Evolutionary conservation across 768 basidiomycete genomes (phyloP).

Genomic region (Gelatoporia subvermispora): DNA sequence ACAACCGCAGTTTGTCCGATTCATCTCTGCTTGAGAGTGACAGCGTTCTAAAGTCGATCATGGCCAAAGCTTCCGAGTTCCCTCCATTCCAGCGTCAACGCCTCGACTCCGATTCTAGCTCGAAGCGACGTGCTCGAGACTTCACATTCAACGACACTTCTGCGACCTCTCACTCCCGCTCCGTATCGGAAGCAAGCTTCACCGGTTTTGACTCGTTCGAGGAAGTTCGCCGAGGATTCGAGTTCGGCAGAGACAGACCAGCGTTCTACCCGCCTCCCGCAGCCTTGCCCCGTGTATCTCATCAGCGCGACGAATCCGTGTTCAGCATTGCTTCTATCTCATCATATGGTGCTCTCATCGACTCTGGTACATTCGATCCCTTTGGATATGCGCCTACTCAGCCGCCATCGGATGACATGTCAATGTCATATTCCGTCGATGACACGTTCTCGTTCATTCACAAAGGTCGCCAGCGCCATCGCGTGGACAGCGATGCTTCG

Average conservation of each 20-base stretch:
- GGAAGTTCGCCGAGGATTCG: conserved; percentile 75
- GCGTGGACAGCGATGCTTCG: conserved; percentile 72
- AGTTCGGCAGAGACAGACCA: conserved; percentile 59
- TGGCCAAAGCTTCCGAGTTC: conserved; percentile 13
- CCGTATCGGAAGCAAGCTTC: conserved; percentile 57
- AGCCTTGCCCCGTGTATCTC: conserved; percentile 25
- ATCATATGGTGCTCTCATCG: conserved; percentile 66
- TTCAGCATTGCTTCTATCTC: conserved; percentile 78
- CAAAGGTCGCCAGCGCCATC: conserved; percentile 34
- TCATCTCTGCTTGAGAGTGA: conserved; percentile 32
- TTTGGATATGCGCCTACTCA: conserved; percentile 65
- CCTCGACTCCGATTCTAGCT: conserved; percentile 41
- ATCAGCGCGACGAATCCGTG: conserved; percentile 51
- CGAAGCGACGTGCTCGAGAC: conserved; percentile 27
- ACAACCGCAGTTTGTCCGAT: conserved; percentile 44
- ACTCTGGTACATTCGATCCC: conserved; percentile 60
- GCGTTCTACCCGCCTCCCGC: conserved; percentile 59
- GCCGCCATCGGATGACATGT: conserved; percentile 56
- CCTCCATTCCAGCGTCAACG: conserved; percentile 27
- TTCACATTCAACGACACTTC: conserved; percentile 8
- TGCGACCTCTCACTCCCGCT: conserved; percentile 29
- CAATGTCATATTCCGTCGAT: conserved; percentile 51
- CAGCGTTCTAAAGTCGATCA: conserved; percentile 24
- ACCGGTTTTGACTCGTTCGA: conserved; percentile 70
- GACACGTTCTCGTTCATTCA: conserved; percentile 69